phyloP scores from a whole-genome alignment of 306 rosid species.

The Glycine soja region DNA sequence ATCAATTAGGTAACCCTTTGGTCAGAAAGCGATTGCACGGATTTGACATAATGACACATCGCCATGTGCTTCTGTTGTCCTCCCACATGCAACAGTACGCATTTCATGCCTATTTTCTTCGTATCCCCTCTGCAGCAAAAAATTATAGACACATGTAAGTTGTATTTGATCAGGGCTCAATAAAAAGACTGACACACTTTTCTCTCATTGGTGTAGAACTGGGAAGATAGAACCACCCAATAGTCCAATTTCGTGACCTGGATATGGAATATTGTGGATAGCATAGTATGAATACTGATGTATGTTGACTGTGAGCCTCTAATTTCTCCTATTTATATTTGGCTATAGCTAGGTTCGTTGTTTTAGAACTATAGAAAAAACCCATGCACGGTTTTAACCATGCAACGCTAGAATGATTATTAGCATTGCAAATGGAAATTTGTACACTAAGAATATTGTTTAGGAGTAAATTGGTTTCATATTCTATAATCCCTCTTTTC shows the following conservation, averaged over 20 bases:
- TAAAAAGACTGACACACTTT: slow-evolving; percentile 51
- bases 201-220: slow-evolving; percentile 37
- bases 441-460: background rate
- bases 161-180: slow-evolving; percentile 14
- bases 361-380: background rate
- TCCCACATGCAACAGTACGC: slow-evolving; percentile 59
- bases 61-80: slow-evolving; percentile 64
- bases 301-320: background rate
- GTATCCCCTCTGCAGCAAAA: slow-evolving; percentile 47
- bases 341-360: background rate
- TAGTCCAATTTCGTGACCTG: slow-evolving; percentile 15
- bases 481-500: background rate
- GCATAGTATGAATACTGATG: background rate
- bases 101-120: slow-evolving; percentile 36
- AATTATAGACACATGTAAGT: slow-evolving; percentile 26
- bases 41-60: slow-evolving; percentile 54
- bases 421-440: background rate
- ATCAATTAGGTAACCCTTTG: background rate
- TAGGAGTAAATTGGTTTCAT: background rate
- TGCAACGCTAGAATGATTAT: background rate
- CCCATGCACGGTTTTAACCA: background rate
- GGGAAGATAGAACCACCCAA: background rate
- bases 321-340: background rate
- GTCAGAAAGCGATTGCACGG: slow-evolving; percentile 53
- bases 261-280: background rate